These are phyloP conservation scores for Dactylellina drechsleri DNA, from an alignment of 2,329 filamentous ascomycete species.

Conservation along the genomic window DNA sequence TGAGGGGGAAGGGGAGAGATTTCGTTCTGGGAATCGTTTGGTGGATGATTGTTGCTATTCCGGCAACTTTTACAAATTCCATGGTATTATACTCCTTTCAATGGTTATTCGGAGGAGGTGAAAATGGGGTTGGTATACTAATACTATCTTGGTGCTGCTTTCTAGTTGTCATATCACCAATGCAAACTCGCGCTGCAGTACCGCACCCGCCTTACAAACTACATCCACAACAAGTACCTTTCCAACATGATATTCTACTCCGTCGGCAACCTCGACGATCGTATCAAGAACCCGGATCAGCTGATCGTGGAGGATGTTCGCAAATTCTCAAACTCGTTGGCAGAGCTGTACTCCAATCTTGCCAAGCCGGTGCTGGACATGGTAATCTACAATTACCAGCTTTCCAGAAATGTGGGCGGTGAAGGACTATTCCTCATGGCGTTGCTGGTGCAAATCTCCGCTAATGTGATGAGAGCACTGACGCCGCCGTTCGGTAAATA, in stretches of 20 bases:
- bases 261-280: constrained; percentile 91
- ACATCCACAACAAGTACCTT: constrained; percentile 94
- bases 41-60: constrained; percentile 98
- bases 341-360: constrained; percentile 94
- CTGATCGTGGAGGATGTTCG: constrained; percentile 96
- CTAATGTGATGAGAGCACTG: constrained; percentile 89
- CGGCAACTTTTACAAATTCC: constrained; percentile 97
- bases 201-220: constrained; percentile 88
- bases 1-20: constrained; percentile 88
- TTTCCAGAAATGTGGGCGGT: constrained; percentile 93
- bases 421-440: constrained; percentile 97
- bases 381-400: constrained; percentile 93
- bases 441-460: constrained; percentile 89
- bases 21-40: constrained; percentile 89
- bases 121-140: constrained; percentile 23
- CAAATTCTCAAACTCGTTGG: constrained; percentile 93
- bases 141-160: background rate
- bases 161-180: constrained; percentile 91
- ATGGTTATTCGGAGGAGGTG: background rate
- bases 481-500: constrained; percentile 98
- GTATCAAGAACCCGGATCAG: constrained; percentile 98
- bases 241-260: constrained; percentile 99
- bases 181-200: constrained; percentile 93
- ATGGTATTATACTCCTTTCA: constrained; percentile 74
- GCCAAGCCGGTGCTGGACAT: constrained; percentile 95